Evolutionary conservation across 306 rosid genomes (phyloP).

Genomic region (Trifolium subterraneum): DNA sequence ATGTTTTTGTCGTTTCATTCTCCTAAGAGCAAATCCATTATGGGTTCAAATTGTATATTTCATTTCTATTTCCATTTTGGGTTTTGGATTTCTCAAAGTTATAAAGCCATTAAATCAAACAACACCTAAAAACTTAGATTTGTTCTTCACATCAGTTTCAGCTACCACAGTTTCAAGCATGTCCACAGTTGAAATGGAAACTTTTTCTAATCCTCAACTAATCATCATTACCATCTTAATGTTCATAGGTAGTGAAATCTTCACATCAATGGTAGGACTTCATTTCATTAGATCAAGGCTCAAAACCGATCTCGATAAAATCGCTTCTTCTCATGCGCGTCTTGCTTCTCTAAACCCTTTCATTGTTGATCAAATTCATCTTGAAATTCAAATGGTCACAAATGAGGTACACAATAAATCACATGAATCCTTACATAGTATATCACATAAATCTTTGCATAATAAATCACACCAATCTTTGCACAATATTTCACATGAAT

Average conservation of each 20-base stretch:
- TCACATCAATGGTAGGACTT: slow-evolving; percentile 61
- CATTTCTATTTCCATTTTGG: slow-evolving; percentile 48
- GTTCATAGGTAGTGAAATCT: slow-evolving; percentile 69
- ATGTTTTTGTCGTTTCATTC: slow-evolving; percentile 34
- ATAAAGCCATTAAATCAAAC: slow-evolving; percentile 18
- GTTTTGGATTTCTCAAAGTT: slow-evolving; percentile 47
- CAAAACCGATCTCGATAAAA: slow-evolving; percentile 34
- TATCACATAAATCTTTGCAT: not conserved
- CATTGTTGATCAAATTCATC: slow-evolving; percentile 18
- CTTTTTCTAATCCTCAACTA: slow-evolving; percentile 57
- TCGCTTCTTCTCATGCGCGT: slow-evolving; percentile 17
- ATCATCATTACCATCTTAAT: slow-evolving; percentile 53
- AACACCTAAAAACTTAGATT: slow-evolving; percentile 47
- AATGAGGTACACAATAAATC: not conserved
- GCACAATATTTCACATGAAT: not conserved
- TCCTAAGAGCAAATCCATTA: slow-evolving; percentile 39
- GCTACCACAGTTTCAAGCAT: slow-evolving; percentile 70
- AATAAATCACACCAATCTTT: not conserved
- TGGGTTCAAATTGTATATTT: slow-evolving; percentile 56
- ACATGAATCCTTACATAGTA: not conserved
- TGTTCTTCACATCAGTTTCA: slow-evolving; percentile 68
- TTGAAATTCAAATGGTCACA: slow-evolving; percentile 19
- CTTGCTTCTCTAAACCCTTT: not conserved
- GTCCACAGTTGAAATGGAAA: slow-evolving; percentile 71
- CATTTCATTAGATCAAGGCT: slow-evolving; percentile 45